These are phyloP conservation scores for Plasmodium gonderi DNA, from an alignment of 169 alveolate genomes.

Conservation along the genomic window DNA sequence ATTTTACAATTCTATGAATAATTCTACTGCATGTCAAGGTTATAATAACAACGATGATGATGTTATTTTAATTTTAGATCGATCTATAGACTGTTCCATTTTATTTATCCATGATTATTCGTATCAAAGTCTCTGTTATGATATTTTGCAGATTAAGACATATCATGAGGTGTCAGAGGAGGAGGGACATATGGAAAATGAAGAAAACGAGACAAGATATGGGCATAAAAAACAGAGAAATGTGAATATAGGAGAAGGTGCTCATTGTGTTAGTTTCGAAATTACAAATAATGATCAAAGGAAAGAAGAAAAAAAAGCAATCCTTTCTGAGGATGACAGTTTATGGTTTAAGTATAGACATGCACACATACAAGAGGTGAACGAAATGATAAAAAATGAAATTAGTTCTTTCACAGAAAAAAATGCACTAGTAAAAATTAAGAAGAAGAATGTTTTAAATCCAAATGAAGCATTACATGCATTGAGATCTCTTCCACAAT, in stretches of 20 bases:
- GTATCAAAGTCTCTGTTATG: slow-evolving; percentile 88
- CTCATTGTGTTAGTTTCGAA: slow-evolving; percentile 76
- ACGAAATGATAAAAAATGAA: slow-evolving; percentile 84
- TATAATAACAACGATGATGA: slow-evolving; percentile 15
- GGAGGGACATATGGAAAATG: neutral
- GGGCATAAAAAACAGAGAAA: neutral
- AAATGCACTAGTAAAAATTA: slow-evolving; percentile 75
- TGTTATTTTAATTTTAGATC: slow-evolving; percentile 78
- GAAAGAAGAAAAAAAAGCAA: slow-evolving; percentile 74
- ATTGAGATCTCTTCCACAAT: slow-evolving; percentile 83
- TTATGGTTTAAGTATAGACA: slow-evolving; percentile 86
- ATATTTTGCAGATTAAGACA: slow-evolving; percentile 76
- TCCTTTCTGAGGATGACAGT: slow-evolving; percentile 81
- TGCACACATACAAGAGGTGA: slow-evolving; percentile 86
- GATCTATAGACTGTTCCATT: slow-evolving; percentile 84
- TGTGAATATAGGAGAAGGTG: neutral
- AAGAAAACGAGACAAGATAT: neutral
- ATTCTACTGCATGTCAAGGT: neutral
- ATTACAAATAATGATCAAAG: slow-evolving; percentile 76
- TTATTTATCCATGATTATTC: slow-evolving; percentile 87
- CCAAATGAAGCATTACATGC: slow-evolving; percentile 79
- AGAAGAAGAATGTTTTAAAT: slow-evolving; percentile 50
- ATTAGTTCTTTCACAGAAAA: slow-evolving; percentile 78
- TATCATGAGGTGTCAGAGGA: slow-evolving; percentile 18
- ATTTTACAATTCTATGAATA: neutral